Evolutionary conservation across 257 asterid species (phyloP).

Genomic region (Nicotiana undulata): DNA sequence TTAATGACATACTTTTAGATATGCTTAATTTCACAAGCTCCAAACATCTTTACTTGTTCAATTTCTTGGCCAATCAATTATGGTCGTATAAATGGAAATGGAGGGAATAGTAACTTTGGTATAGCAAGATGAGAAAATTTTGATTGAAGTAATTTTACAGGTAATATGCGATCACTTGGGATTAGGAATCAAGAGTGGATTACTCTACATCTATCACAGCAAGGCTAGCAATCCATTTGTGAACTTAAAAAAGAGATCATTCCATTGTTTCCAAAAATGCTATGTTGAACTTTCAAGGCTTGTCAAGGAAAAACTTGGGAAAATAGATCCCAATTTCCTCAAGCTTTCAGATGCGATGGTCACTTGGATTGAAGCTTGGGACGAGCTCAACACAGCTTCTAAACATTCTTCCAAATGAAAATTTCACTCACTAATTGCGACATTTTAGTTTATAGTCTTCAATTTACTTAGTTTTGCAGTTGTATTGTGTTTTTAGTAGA

Average conservation of each 20-base stretch:
- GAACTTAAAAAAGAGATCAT: slow-evolving; percentile 67
- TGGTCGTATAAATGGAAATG: too few relatives aligned
- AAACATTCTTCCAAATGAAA: slow-evolving; percentile 12
- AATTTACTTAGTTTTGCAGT: neutral
- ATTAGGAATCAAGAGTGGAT: slow-evolving; percentile 72
- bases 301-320: slow-evolving; percentile 66
- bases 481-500: neutral
- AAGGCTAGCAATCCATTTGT: slow-evolving; percentile 89
- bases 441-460: neutral
- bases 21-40: too few relatives aligned
- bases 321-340: slow-evolving; percentile 48
- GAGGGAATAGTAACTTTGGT: too few relatives aligned
- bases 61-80: too few relatives aligned
- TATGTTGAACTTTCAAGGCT: slow-evolving; percentile 54
- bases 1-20: too few relatives aligned
- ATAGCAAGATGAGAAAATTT: too few relatives aligned
- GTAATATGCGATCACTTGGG: slow-evolving; percentile 84
- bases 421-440: neutral
- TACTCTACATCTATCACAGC: slow-evolving; percentile 93
- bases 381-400: slow-evolving; percentile 51
- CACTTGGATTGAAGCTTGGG: slow-evolving; percentile 91
- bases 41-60: too few relatives aligned
- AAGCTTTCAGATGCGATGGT: slow-evolving; percentile 81
- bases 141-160: slow-evolving; percentile 11
- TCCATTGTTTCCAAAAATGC: slow-evolving; percentile 70